Evolutionary conservation across 805 yeast species (phyloP).

Genomic region (Barnettozyma salicaria): DNA sequence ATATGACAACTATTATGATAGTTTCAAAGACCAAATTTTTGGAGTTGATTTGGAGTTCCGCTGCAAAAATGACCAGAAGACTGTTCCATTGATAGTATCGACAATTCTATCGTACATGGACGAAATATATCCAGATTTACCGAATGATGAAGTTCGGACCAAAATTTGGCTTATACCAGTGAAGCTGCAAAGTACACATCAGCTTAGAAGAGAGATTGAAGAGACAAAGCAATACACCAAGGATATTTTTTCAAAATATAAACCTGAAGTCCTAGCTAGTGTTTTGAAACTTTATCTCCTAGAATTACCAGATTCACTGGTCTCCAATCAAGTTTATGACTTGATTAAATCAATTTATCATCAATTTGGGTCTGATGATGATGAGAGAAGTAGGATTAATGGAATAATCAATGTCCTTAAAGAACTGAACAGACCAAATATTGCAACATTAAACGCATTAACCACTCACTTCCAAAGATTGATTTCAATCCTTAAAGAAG

Average conservation of each 20-base stretch:
- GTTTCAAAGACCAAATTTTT: constrained; percentile 63
- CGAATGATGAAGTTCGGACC: constrained; percentile 61
- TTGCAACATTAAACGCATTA: constrained; percentile 78
- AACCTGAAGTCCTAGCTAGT: constrained; percentile 58
- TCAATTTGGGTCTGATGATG: constrained; percentile 35
- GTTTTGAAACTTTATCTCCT: constrained; percentile 66
- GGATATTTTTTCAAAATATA: constrained; percentile 29
- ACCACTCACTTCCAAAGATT: constrained; percentile 68
- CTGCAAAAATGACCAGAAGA: constrained; percentile 63
- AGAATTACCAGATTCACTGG: constrained; percentile 74
- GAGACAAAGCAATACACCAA: constrained; percentile 38
- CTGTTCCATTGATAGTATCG: constrained; percentile 64
- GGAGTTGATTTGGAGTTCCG: constrained; percentile 73
- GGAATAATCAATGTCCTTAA: constrained; percentile 62
- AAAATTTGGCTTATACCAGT: constrained; percentile 66
- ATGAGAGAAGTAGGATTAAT: constrained; percentile 37
- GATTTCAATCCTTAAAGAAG: constrained; percentile 45
- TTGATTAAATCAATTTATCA: constrained; percentile 61
- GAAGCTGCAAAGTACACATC: constrained; percentile 54
- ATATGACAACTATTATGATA: constrained; percentile 75
- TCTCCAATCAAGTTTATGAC: constrained; percentile 61
- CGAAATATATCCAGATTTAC: constrained; percentile 59
- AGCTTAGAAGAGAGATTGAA: constrained; percentile 53
- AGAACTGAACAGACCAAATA: constrained; percentile 61
- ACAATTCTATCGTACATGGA: constrained; percentile 64